phyloP scores from a whole-genome alignment of 2,329 filamentous ascomycete species.

The Chaetomium globosum region DNA sequence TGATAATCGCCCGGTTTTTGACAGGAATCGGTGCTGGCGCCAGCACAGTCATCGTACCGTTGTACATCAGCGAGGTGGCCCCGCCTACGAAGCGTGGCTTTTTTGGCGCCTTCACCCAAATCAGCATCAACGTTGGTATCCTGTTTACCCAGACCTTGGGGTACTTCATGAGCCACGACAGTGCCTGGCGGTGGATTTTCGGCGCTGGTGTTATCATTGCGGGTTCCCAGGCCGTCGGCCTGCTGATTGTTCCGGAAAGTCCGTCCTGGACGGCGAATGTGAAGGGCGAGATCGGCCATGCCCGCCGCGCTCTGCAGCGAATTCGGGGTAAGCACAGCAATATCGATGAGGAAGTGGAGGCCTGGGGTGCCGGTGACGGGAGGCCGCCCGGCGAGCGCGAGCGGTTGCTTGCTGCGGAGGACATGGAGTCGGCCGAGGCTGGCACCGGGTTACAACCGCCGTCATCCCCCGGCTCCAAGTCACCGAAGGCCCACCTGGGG shows the following conservation, averaged over 20 bases:
- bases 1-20: constrained; percentile 75
- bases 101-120: constrained; percentile 83
- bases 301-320: constrained; percentile 69
- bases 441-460: constrained; percentile 37
- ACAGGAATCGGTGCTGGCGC: constrained; percentile 85
- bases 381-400: constrained; percentile 66
- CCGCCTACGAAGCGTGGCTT: constrained; percentile 74
- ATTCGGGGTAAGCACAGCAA: constrained; percentile 72
- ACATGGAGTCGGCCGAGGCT: constrained; percentile 31
- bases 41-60: constrained; percentile 86
- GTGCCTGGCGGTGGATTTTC: constrained; percentile 82
- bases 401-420: constrained; percentile 59
- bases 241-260: constrained; percentile 82
- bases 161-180: constrained; percentile 80
- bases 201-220: constrained; percentile 72
- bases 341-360: constrained; percentile 71
- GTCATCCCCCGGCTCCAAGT: constrained; percentile 16
- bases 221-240: constrained; percentile 65
- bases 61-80: constrained; percentile 92
- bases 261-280: constrained; percentile 78
- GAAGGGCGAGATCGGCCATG: constrained; percentile 62
- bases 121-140: constrained; percentile 92
- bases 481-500: constrained; percentile 50
- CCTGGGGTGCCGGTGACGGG: constrained; percentile 56
- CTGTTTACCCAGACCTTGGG: constrained; percentile 80